Conservation (phyloP, 345 rosid genomes). For the Cochlearia excelsa region DNA sequence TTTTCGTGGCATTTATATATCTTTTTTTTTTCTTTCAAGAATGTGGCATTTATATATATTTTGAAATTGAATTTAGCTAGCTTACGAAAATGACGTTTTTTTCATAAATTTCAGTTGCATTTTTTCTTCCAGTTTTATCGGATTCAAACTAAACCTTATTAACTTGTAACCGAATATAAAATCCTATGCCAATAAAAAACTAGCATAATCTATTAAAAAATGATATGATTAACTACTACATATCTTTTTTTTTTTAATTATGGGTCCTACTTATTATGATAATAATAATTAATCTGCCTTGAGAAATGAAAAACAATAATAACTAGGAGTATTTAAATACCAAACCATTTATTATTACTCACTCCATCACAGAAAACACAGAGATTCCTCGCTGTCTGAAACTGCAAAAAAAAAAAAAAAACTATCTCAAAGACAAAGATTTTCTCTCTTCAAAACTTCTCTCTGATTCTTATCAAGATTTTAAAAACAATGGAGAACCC, state of each 20-base stretch:
- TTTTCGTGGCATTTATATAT: no score
- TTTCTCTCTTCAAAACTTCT: conserved; percentile 4
- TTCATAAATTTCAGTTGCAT: neutral
- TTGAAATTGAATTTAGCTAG: conserved; percentile 17
- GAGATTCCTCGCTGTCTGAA: conserved; percentile 46
- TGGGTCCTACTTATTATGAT: neutral
- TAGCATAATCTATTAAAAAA: neutral
- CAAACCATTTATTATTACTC: conserved; percentile 32
- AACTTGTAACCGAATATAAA: conserved; percentile 2
- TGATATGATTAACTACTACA: neutral
- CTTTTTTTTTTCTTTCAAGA: no score
- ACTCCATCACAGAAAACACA: conserved; percentile 35
- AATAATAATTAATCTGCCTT: conserved; percentile 4
- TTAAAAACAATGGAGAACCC: conserved; percentile 40
- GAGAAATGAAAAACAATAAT: neutral
- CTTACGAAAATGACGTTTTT: conserved; percentile 21
- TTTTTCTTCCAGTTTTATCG: neutral
- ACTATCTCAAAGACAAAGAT: conserved; percentile 37
- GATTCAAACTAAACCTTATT: neutral
- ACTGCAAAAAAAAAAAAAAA: conserved; percentile 29
- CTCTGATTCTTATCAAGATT: neutral
- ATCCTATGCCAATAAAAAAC: conserved; percentile 1
- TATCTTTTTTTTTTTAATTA: no score
- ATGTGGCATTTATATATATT: neutral
- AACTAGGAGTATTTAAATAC: conserved; percentile 15